phyloP scores from a whole-genome alignment of 371 early-diverging fungal species.

The Mycotypha africana region DNA sequence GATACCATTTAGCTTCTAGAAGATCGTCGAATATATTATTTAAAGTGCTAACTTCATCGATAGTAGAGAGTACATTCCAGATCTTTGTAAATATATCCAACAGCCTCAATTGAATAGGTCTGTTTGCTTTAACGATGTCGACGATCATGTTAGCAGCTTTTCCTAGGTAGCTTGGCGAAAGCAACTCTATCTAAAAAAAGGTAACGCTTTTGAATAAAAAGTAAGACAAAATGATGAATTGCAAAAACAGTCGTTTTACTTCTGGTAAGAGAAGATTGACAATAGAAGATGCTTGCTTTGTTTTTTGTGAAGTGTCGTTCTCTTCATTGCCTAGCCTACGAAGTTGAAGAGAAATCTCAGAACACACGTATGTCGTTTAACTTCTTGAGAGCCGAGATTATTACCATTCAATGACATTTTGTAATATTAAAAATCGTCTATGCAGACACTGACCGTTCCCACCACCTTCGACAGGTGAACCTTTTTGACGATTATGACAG shows the following conservation, averaged over 20 bases:
- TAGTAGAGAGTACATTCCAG: constrained; percentile 32
- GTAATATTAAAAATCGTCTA: constrained; percentile 27
- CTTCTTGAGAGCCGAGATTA: not conserved
- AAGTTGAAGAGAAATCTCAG: not conserved
- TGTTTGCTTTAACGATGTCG: constrained; percentile 17
- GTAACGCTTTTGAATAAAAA: not conserved
- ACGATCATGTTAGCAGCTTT: constrained; percentile 13
- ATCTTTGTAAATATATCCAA: constrained; percentile 44
- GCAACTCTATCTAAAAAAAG: constrained; percentile 27
- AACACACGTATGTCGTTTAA: too few relatives aligned
- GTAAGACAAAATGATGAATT: not conserved
- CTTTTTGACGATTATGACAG: constrained; percentile 12
- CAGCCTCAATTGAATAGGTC: constrained; percentile 29
- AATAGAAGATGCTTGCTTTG: constrained; percentile 16
- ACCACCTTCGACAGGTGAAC: constrained; percentile 31
- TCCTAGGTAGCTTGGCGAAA: constrained; percentile 10
- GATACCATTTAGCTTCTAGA: constrained; percentile 36
- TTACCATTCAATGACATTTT: constrained; percentile 35
- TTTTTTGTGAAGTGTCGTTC: constrained; percentile 16
- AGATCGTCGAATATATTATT: constrained; percentile 32
- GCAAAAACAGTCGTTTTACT: constrained; percentile 11
- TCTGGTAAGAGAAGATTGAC: constrained; percentile 34
- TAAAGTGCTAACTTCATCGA: constrained; percentile 17
- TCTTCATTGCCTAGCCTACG: constrained; percentile 8
- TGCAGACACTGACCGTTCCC: constrained; percentile 12